Evolutionary conservation across 768 basidiomycete species (phyloP).

Genomic region (Russula virescens): DNA sequence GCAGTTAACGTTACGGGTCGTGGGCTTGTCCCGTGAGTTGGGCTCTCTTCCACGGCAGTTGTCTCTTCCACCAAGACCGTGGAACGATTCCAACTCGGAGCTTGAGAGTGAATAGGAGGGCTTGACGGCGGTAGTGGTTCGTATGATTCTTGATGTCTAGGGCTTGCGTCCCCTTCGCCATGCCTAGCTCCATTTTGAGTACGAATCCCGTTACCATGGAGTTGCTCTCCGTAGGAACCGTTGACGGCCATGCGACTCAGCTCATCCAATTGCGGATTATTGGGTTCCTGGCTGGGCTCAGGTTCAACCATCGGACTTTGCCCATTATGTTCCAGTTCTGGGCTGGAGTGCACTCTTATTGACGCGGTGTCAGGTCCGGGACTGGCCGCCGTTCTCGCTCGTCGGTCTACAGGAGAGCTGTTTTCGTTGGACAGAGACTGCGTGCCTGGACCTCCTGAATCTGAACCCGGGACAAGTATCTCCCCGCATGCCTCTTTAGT

Average conservation of each 20-base stretch:
- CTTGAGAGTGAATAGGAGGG: slow-evolving; percentile 11
- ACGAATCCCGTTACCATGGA: background rate
- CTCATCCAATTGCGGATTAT: background rate
- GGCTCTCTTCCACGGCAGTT: background rate
- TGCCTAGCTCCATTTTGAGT: background rate
- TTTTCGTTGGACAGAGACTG: background rate
- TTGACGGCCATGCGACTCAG: slow-evolving; percentile 11
- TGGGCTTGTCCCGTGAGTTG: background rate
- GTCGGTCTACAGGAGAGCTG: background rate
- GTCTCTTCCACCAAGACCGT: slow-evolving; percentile 8
- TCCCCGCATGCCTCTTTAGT: slow-evolving; percentile 14
- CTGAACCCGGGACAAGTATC: slow-evolving; percentile 19
- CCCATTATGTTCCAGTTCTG: background rate
- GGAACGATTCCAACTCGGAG: background rate
- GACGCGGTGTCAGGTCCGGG: background rate
- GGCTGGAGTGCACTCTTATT: background rate
- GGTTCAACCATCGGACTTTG: background rate
- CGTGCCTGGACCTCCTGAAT: slow-evolving; percentile 4
- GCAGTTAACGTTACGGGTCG: background rate
- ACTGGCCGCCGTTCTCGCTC: background rate
- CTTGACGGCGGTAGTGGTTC: slow-evolving; percentile 15
- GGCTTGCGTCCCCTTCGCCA: background rate
- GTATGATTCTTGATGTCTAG: background rate
- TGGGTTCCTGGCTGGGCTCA: background rate
- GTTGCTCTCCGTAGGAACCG: background rate